Conservation (phyloP, 2,329 filamentous ascomycete genomes). For the Chalara sp. region DNA sequence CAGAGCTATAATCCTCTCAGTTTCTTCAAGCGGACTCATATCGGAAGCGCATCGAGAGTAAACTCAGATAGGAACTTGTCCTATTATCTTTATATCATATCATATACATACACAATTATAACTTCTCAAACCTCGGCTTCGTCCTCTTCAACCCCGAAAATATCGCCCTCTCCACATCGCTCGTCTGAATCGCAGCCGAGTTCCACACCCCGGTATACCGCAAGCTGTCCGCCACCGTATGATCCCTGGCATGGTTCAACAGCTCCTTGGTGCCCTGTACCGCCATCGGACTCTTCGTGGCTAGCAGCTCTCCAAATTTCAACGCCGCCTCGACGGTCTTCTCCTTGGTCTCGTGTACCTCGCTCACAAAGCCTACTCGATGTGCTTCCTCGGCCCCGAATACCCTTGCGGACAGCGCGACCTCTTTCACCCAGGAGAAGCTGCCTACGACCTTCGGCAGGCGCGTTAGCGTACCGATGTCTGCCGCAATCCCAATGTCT, state of each 20-base stretch:
- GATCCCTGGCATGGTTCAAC: conserved; percentile 74
- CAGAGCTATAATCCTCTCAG: too few relatives aligned
- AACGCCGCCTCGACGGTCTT: conserved; percentile 56
- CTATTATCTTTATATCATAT: too few relatives aligned
- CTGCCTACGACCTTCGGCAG: conserved; percentile 68
- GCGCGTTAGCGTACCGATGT: conserved; percentile 68
- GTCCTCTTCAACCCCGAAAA: conserved; percentile 71
- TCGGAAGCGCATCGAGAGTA: too few relatives aligned
- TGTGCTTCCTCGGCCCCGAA: conserved; percentile 65
- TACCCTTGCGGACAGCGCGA: conserved; percentile 62
- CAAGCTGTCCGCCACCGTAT: conserved; percentile 69
- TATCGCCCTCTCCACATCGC: conserved; percentile 69
- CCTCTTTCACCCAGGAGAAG: conserved; percentile 72
- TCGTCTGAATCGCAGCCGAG: conserved; percentile 70
- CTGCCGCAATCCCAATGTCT: conserved; percentile 73
- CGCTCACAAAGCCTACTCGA: conserved; percentile 62
- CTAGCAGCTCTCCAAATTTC: conserved; percentile 57
- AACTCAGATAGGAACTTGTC: too few relatives aligned
- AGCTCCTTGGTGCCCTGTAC: conserved; percentile 84
- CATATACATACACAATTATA: conserved; percentile 38
- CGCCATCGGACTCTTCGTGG: conserved; percentile 79
- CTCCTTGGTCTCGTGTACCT: conserved; percentile 56
- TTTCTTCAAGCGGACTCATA: too few relatives aligned
- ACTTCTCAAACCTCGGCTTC: conserved; percentile 77
- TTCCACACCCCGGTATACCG: conserved; percentile 89